These are phyloP conservation scores for Geum urbanum DNA, from an alignment of 306 rosid species.

Conservation along the genomic window DNA sequence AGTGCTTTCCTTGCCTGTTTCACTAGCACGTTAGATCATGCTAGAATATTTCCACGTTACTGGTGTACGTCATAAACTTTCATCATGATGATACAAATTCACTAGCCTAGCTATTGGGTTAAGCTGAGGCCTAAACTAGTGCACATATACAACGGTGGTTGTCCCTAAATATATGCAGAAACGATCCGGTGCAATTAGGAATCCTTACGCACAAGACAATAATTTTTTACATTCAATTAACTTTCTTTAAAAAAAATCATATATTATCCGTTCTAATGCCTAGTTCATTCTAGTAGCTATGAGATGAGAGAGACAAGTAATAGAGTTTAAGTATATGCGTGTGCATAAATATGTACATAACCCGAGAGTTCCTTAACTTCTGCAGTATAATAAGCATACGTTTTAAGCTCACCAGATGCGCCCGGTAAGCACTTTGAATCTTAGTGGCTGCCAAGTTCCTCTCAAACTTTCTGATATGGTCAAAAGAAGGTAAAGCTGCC, in stretches of 20 bases:
- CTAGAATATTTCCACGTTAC: neutral
- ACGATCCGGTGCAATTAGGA: too few relatives aligned
- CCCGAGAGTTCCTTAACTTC: neutral
- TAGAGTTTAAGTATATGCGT: neutral
- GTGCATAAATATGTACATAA: neutral
- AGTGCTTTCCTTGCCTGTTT: slow-evolving; percentile 86
- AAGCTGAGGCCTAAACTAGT: too few relatives aligned
- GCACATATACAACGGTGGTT: neutral
- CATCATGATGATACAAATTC: too few relatives aligned
- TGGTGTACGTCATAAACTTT: too few relatives aligned
- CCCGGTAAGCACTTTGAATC: slow-evolving; percentile 74
- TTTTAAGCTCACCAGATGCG: slow-evolving; percentile 60
- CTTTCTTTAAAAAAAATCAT: too few relatives aligned
- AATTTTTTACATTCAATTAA: too few relatives aligned
- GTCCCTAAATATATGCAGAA: neutral
- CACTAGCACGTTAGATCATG: slow-evolving; percentile 12
- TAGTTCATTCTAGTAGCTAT: neutral
- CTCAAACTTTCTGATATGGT: slow-evolving; percentile 31
- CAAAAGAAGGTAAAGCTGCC: slow-evolving; percentile 26
- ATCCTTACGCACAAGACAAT: too few relatives aligned
- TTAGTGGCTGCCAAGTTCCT: slow-evolving; percentile 55
- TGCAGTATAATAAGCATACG: neutral
- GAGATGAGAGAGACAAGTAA: neutral
- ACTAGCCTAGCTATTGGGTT: too few relatives aligned
- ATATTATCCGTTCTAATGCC: neutral